These are phyloP conservation scores for Ceraceosorus guamensis DNA, from an alignment of 1,284 basidiomycete species.

Conservation along the genomic window DNA sequence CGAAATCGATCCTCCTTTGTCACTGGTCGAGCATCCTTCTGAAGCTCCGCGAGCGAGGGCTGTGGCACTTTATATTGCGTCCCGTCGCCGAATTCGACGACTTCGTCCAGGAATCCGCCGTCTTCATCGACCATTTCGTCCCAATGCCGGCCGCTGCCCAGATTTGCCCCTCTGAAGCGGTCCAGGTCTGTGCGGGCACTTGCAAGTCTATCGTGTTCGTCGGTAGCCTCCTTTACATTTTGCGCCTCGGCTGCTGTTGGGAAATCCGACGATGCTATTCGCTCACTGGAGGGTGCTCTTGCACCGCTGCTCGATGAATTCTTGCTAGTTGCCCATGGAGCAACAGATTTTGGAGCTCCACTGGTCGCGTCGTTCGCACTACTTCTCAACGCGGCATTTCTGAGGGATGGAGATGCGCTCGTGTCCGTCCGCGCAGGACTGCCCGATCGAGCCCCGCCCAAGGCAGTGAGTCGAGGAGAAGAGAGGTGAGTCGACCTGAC, in stretches of 20 bases:
- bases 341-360: conserved; percentile 18
- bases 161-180: conserved; percentile 36
- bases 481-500: too few species aligned
- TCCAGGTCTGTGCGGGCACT: conserved; percentile 38
- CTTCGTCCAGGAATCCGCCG: conserved; percentile 39
- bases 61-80: conserved; percentile 42
- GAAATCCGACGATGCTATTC: conserved; percentile 24
- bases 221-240: conserved; percentile 34
- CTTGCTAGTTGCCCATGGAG: conserved; percentile 35
- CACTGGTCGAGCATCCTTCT: conserved; percentile 15
- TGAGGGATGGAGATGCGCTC: conserved; percentile 11
- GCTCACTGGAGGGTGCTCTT: background rate
- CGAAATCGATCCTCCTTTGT: conserved; percentile 42
- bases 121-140: conserved; percentile 44
- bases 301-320: background rate
- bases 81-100: conserved; percentile 46
- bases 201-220: conserved; percentile 30
- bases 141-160: conserved; percentile 40
- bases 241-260: conserved; percentile 45
- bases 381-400: conserved; percentile 23
- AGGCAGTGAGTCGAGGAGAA: too few species aligned
- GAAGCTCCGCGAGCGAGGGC: background rate
- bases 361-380: conserved; percentile 10
- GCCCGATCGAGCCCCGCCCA: too few species aligned
- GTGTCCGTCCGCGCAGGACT: background rate